Evolutionary conservation across 768 basidiomycete genomes (phyloP).

Genomic region (Boletus rufocinnamomeus): DNA sequence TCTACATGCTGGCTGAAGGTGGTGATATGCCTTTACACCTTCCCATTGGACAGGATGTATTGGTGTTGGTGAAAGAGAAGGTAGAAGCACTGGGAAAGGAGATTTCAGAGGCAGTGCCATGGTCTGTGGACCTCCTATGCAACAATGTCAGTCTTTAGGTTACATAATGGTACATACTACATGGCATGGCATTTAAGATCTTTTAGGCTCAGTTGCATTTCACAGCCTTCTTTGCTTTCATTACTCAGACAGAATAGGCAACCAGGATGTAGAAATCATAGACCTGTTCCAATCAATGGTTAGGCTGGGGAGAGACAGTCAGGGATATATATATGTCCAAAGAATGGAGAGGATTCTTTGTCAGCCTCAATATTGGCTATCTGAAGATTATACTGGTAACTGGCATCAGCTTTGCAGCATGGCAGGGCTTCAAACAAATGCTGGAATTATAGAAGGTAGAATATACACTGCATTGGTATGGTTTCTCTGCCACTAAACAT

Average conservation of each 20-base stretch:
- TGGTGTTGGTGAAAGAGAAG: not conserved
- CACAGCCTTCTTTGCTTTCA: too few species aligned
- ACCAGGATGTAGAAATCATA: too few species aligned
- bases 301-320: constrained; percentile 80
- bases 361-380: constrained; percentile 90
- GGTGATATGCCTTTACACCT: constrained; percentile 15
- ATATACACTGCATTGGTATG: constrained; percentile 2
- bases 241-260: too few species aligned
- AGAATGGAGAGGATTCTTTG: constrained; percentile 90
- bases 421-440: constrained; percentile 55
- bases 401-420: constrained; percentile 88
- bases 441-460: constrained; percentile 31
- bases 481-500: not conserved
- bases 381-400: constrained; percentile 96
- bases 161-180: too few species aligned
- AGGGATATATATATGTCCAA: constrained; percentile 58
- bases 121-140: too few species aligned
- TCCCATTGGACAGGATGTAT: constrained; percentile 15
- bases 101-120: not conserved
- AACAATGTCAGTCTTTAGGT: too few species aligned
- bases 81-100: not conserved
- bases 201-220: too few species aligned
- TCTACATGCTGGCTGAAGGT: constrained; percentile 8
- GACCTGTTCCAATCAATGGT: constrained; percentile 74
- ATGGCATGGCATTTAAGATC: too few species aligned